These are phyloP conservation scores for Camptophora hylomeconis DNA, from an alignment of 2,329 filamentous ascomycete species.

Conservation along the genomic window DNA sequence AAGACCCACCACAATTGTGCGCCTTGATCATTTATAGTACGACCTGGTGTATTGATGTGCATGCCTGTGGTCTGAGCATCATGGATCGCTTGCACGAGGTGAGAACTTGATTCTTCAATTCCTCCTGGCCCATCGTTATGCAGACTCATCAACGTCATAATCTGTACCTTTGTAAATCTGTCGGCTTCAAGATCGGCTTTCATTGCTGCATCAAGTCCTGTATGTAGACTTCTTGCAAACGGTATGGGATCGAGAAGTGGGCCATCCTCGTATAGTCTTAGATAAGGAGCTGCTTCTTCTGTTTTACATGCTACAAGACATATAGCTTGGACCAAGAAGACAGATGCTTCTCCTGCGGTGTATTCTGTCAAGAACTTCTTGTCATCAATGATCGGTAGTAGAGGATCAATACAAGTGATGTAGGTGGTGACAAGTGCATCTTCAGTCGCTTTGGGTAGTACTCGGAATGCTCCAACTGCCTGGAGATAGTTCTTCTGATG, in stretches of 20 bases:
- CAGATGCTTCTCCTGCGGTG: constrained; percentile 18
- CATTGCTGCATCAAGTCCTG: constrained; percentile 25
- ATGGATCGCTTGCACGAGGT: constrained; percentile 28
- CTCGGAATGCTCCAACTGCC: constrained; percentile 16
- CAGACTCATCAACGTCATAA: constrained; percentile 27
- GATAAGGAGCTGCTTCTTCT: constrained; percentile 19
- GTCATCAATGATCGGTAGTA: constrained; percentile 25
- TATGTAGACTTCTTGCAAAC: constrained; percentile 27
- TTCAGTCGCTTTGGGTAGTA: constrained; percentile 22
- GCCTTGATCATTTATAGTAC: constrained; percentile 19
- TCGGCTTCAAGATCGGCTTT: constrained; percentile 25
- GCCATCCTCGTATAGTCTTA: constrained; percentile 21
- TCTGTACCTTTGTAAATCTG: constrained; percentile 25
- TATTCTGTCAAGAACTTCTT: constrained; percentile 18
- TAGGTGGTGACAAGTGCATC: constrained; percentile 23
- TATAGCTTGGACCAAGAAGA: constrained; percentile 27
- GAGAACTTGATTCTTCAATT: constrained; percentile 26
- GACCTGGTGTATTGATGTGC: constrained; percentile 25
- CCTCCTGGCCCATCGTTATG: constrained; percentile 29
- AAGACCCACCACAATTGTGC: constrained; percentile 27
- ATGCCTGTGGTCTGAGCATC: constrained; percentile 27
- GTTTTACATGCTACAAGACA: constrained; percentile 29
- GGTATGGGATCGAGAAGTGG: constrained; percentile 22
- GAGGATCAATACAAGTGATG: constrained; percentile 25
- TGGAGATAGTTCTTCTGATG: constrained; percentile 17